phyloP scores from a whole-genome alignment of 208 protist species.

The Leishmania major region DNA sequence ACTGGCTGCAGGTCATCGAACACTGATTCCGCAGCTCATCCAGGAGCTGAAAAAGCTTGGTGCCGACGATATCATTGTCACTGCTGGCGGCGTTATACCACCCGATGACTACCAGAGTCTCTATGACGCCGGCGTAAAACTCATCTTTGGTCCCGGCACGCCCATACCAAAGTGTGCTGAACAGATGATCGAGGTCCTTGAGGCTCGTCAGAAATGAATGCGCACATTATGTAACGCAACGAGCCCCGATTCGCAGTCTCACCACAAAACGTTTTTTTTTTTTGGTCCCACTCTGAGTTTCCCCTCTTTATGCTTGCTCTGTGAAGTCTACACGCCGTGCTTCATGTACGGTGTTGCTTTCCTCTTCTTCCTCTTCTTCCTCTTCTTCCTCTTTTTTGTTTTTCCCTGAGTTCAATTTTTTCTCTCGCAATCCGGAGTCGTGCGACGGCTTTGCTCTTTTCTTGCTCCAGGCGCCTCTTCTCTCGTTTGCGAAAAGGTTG shows the following conservation, averaged over 20 bases:
- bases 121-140: constrained; percentile 87
- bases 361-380: background rate
- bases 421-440: background rate
- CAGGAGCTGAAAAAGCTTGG: constrained; percentile 81
- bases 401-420: constrained; percentile 4
- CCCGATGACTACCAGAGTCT: constrained; percentile 95
- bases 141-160: constrained; percentile 93
- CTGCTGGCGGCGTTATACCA: constrained; percentile 86
- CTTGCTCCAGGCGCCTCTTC: background rate
- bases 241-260: background rate
- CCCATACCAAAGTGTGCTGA: constrained; percentile 63
- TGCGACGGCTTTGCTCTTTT: background rate
- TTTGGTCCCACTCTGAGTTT: constrained; percentile 1
- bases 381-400: background rate
- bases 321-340: background rate
- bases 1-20: constrained; percentile 83
- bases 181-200: constrained; percentile 47
- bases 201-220: constrained; percentile 46
- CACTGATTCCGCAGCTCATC: constrained; percentile 92
- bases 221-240: background rate
- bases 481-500: background rate
- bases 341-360: background rate
- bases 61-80: constrained; percentile 72
- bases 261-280: constrained; percentile 21
- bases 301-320: background rate